Conservation (phyloP, 1,139 yeast genomes). For the Geotrichum klebahnii region DNA sequence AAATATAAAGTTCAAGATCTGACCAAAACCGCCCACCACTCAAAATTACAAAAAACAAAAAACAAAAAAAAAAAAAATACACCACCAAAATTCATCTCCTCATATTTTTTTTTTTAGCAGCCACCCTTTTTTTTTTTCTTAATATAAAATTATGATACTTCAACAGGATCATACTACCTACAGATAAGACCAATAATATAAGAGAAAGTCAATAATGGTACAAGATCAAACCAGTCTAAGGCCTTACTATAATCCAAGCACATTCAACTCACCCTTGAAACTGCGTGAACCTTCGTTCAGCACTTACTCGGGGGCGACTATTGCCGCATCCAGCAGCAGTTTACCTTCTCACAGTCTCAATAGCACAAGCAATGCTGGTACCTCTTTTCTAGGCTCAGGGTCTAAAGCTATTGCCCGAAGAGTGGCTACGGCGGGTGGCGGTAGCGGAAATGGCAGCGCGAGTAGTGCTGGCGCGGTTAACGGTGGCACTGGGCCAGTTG, state of each 20-base stretch:
- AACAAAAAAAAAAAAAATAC: slow-evolving; percentile 1
- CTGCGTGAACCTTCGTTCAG: slow-evolving; percentile 21
- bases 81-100: slow-evolving; percentile 1
- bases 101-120: too few species aligned
- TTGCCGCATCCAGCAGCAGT: slow-evolving; percentile 14
- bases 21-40: neutral
- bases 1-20: too few species aligned
- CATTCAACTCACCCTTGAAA: slow-evolving; percentile 49
- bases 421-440: slow-evolving; percentile 4
- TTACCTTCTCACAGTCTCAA: slow-evolving; percentile 33
- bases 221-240: slow-evolving; percentile 40
- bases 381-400: too few species aligned
- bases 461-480: slow-evolving; percentile 9
- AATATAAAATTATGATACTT: too few species aligned
- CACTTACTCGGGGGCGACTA: slow-evolving; percentile 12
- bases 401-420: too few species aligned
- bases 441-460: slow-evolving; percentile 6
- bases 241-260: slow-evolving; percentile 70
- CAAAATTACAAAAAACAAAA: slow-evolving; percentile 2
- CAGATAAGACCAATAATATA: neutral
- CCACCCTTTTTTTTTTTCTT: too few species aligned
- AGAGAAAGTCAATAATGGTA: neutral
- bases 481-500: slow-evolving; percentile 18
- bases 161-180: neutral
- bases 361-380: too few species aligned